These are phyloP conservation scores for Globisporangium nunn DNA, from an alignment of 352 stramenopile genomes.

Conservation along the genomic window DNA sequence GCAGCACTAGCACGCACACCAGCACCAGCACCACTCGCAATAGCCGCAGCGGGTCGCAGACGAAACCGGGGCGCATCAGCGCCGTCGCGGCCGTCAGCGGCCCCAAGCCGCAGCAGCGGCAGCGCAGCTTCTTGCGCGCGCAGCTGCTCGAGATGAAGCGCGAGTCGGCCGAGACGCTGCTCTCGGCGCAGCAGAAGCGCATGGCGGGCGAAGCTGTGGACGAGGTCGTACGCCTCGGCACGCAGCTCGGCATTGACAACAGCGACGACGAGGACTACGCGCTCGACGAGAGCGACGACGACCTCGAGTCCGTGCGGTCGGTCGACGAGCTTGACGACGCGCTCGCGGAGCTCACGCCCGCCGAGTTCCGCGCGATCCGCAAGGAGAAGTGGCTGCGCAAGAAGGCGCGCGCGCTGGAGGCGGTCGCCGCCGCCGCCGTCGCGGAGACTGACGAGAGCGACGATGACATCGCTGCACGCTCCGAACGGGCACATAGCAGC, in stretches of 20 bases:
- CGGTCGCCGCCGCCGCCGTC: constrained; percentile 1
- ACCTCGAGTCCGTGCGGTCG: constrained; percentile 19
- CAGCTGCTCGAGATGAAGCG: constrained; percentile 77
- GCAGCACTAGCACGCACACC: background rate
- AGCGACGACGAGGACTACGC: constrained; percentile 30
- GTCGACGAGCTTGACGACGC: constrained; percentile 34
- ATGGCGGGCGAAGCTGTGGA: constrained; percentile 38
- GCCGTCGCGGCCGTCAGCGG: constrained; percentile 23
- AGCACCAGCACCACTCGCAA: constrained; percentile 8
- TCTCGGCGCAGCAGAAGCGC: constrained; percentile 28
- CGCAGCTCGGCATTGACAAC: constrained; percentile 17
- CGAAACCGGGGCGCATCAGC: constrained; percentile 21
- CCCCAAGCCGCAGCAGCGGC: constrained; percentile 39
- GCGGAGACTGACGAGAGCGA: background rate
- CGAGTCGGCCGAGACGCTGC: constrained; percentile 50
- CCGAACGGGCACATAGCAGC: constrained; percentile 18
- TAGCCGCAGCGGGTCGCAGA: constrained; percentile 24
- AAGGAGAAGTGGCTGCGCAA: constrained; percentile 22
- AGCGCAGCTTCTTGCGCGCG: constrained; percentile 59
- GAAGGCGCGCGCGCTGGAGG: constrained; percentile 10
- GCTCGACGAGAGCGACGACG: constrained; percentile 27
- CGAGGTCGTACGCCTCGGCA: constrained; percentile 18
- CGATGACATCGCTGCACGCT: constrained; percentile 2
- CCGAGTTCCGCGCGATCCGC: constrained; percentile 22
- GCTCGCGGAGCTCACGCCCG: constrained; percentile 19